Evolutionary conservation across 2,329 filamentous ascomycete genomes (phyloP).

Genomic region (Bipolaris zeicola): DNA sequence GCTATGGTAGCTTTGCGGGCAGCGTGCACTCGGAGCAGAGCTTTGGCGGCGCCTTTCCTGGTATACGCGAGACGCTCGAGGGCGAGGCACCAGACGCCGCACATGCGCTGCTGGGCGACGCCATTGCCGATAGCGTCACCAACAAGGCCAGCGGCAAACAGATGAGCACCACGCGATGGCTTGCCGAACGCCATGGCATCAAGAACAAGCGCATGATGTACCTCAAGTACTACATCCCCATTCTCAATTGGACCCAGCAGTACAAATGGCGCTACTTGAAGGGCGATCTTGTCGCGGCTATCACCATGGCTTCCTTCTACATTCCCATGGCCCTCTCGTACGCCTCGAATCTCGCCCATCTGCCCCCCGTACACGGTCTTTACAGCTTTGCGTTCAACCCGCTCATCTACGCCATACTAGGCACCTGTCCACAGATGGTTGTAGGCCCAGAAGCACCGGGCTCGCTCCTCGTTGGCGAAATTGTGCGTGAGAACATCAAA

Average conservation of each 20-base stretch:
- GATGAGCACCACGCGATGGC: slow-evolving; percentile 72
- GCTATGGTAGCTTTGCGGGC: slow-evolving; percentile 60
- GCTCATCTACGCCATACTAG: slow-evolving; percentile 85
- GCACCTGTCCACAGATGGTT: slow-evolving; percentile 90
- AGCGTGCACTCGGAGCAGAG: slow-evolving; percentile 54
- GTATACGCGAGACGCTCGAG: slow-evolving; percentile 36
- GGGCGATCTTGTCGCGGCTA: slow-evolving; percentile 83
- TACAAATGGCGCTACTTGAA: slow-evolving; percentile 82
- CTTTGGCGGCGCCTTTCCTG: slow-evolving; percentile 47
- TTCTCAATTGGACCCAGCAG: slow-evolving; percentile 86
- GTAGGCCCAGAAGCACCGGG: slow-evolving; percentile 95
- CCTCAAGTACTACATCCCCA: slow-evolving; percentile 89
- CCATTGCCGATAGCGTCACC: slow-evolving; percentile 53
- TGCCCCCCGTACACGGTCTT: slow-evolving; percentile 90
- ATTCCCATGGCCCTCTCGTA: slow-evolving; percentile 96
- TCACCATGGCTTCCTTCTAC: slow-evolving; percentile 99
- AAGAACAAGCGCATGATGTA: slow-evolving; percentile 77
- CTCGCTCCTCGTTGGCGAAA: slow-evolving; percentile 84
- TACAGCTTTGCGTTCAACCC: slow-evolving; percentile 95
- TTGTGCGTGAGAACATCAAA: slow-evolving; percentile 78
- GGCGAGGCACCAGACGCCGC: slow-evolving; percentile 42
- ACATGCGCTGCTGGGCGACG: slow-evolving; percentile 50
- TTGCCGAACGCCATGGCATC: slow-evolving; percentile 75
- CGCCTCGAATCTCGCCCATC: slow-evolving; percentile 87
- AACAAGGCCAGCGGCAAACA: slow-evolving; percentile 58